Percentiles rank a stretch among this genome's conserved stretches.
phyloP scores from a whole-genome alignment of 805 yeast genomes.

The Candida ipomoeae region DNA sequence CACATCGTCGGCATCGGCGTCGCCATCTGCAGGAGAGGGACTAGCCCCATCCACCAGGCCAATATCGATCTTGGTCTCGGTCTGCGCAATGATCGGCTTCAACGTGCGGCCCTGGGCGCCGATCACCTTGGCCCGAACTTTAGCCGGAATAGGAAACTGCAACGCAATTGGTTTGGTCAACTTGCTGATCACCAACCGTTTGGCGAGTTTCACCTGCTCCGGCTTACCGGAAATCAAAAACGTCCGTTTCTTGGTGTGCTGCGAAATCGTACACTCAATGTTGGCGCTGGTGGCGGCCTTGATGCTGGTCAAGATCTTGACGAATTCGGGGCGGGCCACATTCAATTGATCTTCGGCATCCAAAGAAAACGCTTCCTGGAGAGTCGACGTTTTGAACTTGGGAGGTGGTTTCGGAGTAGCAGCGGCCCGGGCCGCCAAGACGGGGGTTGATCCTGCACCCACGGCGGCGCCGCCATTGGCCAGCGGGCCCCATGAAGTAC shows the following conservation, averaged over 20 bases:
- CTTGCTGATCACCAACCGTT: conserved; percentile 68
- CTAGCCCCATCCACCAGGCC: conserved; percentile 32
- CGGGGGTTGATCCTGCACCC: conserved; percentile 14
- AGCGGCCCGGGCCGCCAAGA: conserved; percentile 7
- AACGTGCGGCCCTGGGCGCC: conserved; percentile 83
- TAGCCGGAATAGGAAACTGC: conserved; percentile 67
- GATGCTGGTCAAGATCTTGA: conserved; percentile 60
- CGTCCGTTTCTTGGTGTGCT: conserved; percentile 71
- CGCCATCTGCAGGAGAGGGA: conserved; percentile 16
- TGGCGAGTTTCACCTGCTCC: conserved; percentile 62
- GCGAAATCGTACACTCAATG: conserved; percentile 79
- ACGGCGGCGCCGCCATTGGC: conserved; percentile 21
- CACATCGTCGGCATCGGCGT: conserved; percentile 56
- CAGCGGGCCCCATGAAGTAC: conserved; percentile 41
- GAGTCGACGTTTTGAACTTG: conserved; percentile 47
- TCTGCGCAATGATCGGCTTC: conserved; percentile 68
- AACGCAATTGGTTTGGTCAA: conserved; percentile 70
- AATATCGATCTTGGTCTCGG: conserved; percentile 69
- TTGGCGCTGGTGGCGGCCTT: conserved; percentile 59
- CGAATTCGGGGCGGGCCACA: conserved; percentile 59
- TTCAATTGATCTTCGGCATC: conserved; percentile 64
- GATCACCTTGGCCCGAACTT: conserved; percentile 71
- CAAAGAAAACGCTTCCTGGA: conserved; percentile 78
- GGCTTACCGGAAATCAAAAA: conserved; percentile 77
- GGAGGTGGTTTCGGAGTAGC: conserved; percentile 8